Base-by-base conservation (phyloP, 768 basidiomycete genomes). In the Phlegmacium glaucopus region DNA sequence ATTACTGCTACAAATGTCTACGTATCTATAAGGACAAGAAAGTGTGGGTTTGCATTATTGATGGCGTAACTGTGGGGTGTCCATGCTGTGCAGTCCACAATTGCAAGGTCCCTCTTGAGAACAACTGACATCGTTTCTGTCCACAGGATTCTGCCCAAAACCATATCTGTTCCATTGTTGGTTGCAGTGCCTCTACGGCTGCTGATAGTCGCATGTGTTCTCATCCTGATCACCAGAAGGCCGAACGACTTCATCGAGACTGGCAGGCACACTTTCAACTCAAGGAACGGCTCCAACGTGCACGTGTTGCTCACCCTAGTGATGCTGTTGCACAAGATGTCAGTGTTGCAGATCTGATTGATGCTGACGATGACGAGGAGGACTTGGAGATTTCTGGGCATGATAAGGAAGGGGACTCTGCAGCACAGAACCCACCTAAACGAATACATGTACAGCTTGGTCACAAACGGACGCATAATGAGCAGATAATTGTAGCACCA, bases 401-500 rank as follows among this genome's bases (percentile, higher is more conserved):
- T 42, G 32, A 28, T 42, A 15, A 11, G n/a, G 30, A 32, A 32
- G 30, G 30, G 9, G 13, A 13, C 13, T 8, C 30, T 13, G 8
- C 9, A 8, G 9, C 30, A 8, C 30, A 8, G 13, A 32, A 32
- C 13, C 13, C 30, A 32, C 8, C 30, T 32, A 12, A 13, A 15
- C 10, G n/a, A 29, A 22, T 62, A 12, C 39, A 45, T 15, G 62
- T 63, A 2, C 50, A 48, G 26, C 67, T 65, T 53, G 53, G 61
- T 1, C 44, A 52, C 11, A 41, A 39, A 18, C 47, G 56, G 1
- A 66, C 64, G 10, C 63, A 68, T 47, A 67, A 66, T 38, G 56
- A 67, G 47, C 61, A 67, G 44, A 27, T 61, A 2, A 27, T 64
- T 36, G 62, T 67, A 42, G 36, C 48, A 4, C 57, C 67, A 3